Conservation (phyloP, 768 basidiomycete genomes). For the Mycena maculata region DNA sequence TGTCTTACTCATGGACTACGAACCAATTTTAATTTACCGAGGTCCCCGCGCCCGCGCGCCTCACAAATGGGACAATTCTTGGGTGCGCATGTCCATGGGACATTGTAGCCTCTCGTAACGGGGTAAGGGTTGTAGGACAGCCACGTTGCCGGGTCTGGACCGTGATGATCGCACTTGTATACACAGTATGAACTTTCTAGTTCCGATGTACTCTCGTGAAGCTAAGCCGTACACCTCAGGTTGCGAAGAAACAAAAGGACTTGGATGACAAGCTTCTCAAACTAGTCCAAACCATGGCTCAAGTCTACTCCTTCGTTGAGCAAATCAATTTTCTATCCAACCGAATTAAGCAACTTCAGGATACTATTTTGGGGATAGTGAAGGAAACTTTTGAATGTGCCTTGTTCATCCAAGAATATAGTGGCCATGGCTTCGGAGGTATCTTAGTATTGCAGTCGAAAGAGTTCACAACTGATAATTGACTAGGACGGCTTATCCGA, state of each 20-base stretch:
- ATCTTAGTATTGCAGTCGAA: not conserved
- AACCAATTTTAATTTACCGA: no score
- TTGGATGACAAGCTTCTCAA: not conserved
- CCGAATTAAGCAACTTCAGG: not conserved
- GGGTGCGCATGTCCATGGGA: no score
- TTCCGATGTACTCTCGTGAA: no score
- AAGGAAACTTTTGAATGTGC: not conserved
- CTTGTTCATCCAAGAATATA: not conserved
- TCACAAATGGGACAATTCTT: no score
- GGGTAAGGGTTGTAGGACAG: no score
- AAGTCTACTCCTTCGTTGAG: slow-evolving; percentile 1
- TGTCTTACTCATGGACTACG: no score
- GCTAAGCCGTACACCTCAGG: no score
- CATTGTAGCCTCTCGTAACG: no score
- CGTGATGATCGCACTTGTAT: no score
- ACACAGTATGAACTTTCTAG: no score
- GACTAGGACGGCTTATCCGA: not conserved
- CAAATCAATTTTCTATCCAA: not conserved
- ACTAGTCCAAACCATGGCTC: not conserved
- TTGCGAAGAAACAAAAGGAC: not conserved
- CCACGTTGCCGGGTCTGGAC: no score
- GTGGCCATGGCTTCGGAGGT: not conserved
- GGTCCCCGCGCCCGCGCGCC: no score
- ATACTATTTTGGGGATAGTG: not conserved
- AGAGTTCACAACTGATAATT: not conserved